Evolutionary conservation across 2,329 filamentous ascomycete species (phyloP), one percentile per base, ranked within the genome.

Genomic region (Sclerotiophoma versabilis): DNA sequence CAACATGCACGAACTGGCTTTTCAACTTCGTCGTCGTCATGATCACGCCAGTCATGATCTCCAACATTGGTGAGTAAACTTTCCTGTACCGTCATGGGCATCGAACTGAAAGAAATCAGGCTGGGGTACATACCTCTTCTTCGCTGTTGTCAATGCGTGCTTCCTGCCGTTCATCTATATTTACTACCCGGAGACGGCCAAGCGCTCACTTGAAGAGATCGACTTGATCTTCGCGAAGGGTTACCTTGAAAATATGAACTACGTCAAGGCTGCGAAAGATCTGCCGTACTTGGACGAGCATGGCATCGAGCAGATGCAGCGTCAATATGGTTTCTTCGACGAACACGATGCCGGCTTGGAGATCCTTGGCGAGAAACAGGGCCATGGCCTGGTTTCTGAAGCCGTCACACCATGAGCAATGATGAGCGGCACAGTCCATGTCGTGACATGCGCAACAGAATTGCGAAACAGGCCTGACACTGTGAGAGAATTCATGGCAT

Each of bases 241-340:
- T n/a, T 45, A 51, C 29, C 2, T 78, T 25, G 85, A 87, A 71
- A 82, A 84, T 2, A 86, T 83, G 5, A 83, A 80, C 4, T 86
- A 87, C 57, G 84, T 87, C 48, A 77, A 77, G 58, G 85, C 84
- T 5, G 81, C 83, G 26, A 76, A 82, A 60, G 79, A 86, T 42
- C 71, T 88, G 51, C 85, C 85, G 0, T 77, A 79, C 57, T 74
- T 87, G 11, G 70, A 77, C 3, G 77, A 78, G 9, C 75, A 79
- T 36, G 80, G 86, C 60, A 78, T 86, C 25, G 82, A 86, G 69
- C 71, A 76, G 45, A 81, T 84, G 62, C 70, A 70, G 33, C 61
- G 70, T 22, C 58, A 69, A 37, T 76, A 75, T 49, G 73, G 72
- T 1, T 72, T 75, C 51, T 59, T 68, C n/a, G 62, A 60, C n/a